Evolutionary conservation across 345 rosid species (phyloP).

Genomic region (Eutrema yunnanense): DNA sequence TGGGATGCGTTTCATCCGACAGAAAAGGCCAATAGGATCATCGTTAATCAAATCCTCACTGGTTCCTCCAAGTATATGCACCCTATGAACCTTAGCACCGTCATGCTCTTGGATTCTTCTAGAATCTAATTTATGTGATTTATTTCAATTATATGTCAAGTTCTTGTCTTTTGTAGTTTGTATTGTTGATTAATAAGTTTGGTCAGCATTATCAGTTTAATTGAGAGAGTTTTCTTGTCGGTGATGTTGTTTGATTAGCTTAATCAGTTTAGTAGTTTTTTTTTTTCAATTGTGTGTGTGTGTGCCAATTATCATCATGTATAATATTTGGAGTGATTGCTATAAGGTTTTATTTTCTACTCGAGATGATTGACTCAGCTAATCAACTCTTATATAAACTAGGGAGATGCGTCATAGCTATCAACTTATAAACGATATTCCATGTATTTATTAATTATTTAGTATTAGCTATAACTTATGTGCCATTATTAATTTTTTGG

Average conservation of each 20-base stretch:
- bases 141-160: not conserved
- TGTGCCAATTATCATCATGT: not conserved
- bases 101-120: constrained; percentile 47
- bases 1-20: constrained; percentile 87
- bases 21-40: constrained; percentile 55
- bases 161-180: constrained; percentile 4
- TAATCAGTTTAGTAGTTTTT: not conserved
- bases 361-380: not conserved
- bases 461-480: not conserved
- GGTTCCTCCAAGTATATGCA: constrained; percentile 52
- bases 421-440: not conserved
- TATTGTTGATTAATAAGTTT: constrained; percentile 2
- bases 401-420: not conserved
- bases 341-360: not conserved
- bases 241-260: constrained; percentile 1
- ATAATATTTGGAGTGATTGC: constrained; percentile 7
- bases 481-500: not conserved
- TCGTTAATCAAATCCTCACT: constrained; percentile 40
- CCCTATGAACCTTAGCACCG: constrained; percentile 69
- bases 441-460: not conserved
- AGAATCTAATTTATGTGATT: constrained; percentile 15
- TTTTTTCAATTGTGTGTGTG: not conserved
- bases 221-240: not conserved
- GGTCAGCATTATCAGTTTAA: not conserved
- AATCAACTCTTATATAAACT: not conserved